phyloP scores from a whole-genome alignment of 2,329 filamentous ascomycete species.

The Stachybotrys echinatus region DNA sequence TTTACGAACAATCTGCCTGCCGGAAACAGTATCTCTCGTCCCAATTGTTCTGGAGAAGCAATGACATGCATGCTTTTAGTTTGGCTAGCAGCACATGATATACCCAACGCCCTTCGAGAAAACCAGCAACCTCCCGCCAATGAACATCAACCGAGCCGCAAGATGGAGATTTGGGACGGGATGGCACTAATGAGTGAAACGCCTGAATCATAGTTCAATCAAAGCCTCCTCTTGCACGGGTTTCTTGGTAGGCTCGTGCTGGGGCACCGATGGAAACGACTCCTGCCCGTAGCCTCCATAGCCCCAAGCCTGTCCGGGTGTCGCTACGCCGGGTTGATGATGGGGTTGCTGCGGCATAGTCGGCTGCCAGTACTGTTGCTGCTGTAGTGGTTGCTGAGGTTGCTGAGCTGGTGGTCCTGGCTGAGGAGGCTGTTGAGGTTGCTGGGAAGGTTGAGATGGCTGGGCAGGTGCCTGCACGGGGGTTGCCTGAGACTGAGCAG shows the following conservation, averaged over 20 bases:
- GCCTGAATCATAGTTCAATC: constrained; percentile 60
- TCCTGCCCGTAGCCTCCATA: constrained; percentile 52
- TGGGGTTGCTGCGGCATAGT: constrained; percentile 25
- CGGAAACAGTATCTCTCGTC: too few species aligned
- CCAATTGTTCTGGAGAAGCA: too few species aligned
- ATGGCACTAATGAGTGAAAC: too few species aligned
- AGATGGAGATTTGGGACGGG: too few species aligned
- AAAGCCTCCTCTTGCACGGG: constrained; percentile 68
- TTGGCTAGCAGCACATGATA: too few species aligned
- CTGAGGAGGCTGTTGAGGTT: constrained; percentile 21
- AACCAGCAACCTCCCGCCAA: too few species aligned
- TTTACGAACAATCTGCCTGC: too few species aligned
- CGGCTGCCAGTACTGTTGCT: constrained; percentile 31
- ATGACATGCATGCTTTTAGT: too few species aligned
- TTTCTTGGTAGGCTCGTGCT: constrained; percentile 33
- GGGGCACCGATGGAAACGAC: constrained; percentile 57
- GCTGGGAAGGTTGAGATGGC: constrained; percentile 27
- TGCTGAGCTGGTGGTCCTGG: constrained; percentile 11
- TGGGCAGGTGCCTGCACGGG: constrained; percentile 21
- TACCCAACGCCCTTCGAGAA: too few species aligned
- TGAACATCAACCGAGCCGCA: too few species aligned
- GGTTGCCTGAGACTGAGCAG: constrained; percentile 24
- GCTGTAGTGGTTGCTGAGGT: constrained; percentile 18
- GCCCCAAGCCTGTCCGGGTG: constrained; percentile 31
- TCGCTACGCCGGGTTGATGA: constrained; percentile 20